Conservation (phyloP, 2,329 filamentous ascomycete species). For the Botrytis galanthina region DNA sequence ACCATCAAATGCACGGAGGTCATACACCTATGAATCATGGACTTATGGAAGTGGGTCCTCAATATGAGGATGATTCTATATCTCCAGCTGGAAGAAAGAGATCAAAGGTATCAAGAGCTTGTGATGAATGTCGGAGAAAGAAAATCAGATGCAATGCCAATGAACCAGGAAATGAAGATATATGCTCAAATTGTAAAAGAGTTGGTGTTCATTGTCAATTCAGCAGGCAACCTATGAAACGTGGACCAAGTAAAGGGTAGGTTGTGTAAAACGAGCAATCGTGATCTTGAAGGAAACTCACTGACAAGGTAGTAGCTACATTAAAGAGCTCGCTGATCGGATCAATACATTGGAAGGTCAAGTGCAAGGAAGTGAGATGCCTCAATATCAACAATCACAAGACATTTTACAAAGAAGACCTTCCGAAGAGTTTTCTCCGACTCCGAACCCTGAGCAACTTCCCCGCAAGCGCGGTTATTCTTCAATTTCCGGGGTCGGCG, state of each 20-base stretch:
- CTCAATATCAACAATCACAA: constrained; percentile 43
- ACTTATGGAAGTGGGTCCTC: constrained; percentile 44
- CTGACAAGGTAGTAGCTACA: constrained; percentile 58
- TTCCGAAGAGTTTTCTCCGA: constrained; percentile 54
- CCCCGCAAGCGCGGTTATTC: constrained; percentile 50
- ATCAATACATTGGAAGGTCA: constrained; percentile 80
- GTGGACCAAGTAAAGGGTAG: constrained; percentile 85
- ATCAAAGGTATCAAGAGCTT: constrained; percentile 83
- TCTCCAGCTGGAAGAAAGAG: constrained; percentile 62
- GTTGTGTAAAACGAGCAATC: constrained; percentile 24
- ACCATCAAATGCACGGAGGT: constrained; percentile 31
- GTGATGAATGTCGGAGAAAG: constrained; percentile 84
- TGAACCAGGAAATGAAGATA: constrained; percentile 68
- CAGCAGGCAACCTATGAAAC: constrained; percentile 82
- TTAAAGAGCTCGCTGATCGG: constrained; percentile 85
- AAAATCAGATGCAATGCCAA: constrained; percentile 87
- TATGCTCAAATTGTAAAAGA: constrained; percentile 79
- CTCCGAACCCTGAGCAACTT: constrained; percentile 43
- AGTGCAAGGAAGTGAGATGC: constrained; percentile 48
- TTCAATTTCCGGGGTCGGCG: constrained; percentile 44
- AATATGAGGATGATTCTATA: constrained; percentile 46
- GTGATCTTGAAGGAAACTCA: constrained; percentile 22
- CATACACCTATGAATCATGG: constrained; percentile 29
- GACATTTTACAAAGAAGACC: constrained; percentile 41
- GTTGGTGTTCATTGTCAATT: constrained; percentile 78